These are phyloP conservation scores for Jackrogersella minutella DNA, from an alignment of 495 filamentous ascomycete genomes.

Conservation along the genomic window DNA sequence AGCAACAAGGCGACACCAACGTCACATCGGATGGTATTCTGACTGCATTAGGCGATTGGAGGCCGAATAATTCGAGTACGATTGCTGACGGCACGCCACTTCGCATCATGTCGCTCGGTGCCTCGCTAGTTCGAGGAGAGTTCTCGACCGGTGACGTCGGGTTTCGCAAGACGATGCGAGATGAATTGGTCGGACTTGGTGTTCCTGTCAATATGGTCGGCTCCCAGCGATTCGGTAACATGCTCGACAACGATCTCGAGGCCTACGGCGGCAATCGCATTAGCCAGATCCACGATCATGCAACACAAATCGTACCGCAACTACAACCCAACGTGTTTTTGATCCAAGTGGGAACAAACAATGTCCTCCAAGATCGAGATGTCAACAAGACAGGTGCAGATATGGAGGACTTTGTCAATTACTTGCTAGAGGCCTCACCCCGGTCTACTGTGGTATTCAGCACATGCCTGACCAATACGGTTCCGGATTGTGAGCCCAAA, in stretches of 20 bases:
- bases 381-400: constrained; percentile 44
- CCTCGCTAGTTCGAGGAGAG: constrained; percentile 65
- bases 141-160: constrained; percentile 59
- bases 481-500: constrained; percentile 46
- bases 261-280: constrained; percentile 50
- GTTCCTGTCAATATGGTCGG: constrained; percentile 50
- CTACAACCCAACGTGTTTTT: constrained; percentile 51
- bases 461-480: constrained; percentile 45
- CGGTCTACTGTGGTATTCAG: constrained; percentile 42
- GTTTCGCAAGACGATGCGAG: constrained; percentile 59
- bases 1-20: neutral
- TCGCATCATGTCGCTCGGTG: constrained; percentile 63
- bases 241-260: constrained; percentile 51
- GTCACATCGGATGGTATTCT: constrained; percentile 27
- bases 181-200: constrained; percentile 42
- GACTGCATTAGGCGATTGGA: constrained; percentile 33
- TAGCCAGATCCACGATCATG: constrained; percentile 46
- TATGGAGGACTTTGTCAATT: constrained; percentile 43
- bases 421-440: constrained; percentile 34
- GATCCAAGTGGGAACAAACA: constrained; percentile 53
- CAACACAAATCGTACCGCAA: constrained; percentile 40
- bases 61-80: constrained; percentile 38
- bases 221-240: constrained; percentile 46
- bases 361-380: constrained; percentile 41
- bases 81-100: constrained; percentile 46